These are phyloP conservation scores for Podospora pseudocomata DNA, from an alignment of 495 filamentous ascomycete genomes.

Conservation along the genomic window DNA sequence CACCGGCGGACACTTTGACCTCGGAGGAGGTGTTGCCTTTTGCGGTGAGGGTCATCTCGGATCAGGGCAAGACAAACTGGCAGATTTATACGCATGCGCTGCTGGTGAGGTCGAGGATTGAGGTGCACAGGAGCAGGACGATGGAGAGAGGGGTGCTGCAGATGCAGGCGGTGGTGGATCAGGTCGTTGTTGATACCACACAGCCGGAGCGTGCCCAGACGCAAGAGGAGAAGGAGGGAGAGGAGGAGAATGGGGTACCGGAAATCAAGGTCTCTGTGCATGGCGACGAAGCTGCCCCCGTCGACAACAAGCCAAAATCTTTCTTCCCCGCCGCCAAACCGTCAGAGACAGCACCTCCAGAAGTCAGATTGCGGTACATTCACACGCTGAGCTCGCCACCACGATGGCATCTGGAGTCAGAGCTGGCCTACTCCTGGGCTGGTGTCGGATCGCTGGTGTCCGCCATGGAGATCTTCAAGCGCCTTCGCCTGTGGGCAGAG, in stretches of 20 bases:
- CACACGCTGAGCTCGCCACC: conserved; percentile 79
- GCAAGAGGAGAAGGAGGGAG: conserved; percentile 17
- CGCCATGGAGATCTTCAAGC: conserved; percentile 93
- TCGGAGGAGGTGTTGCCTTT: conserved; percentile 90
- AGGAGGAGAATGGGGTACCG: conserved; percentile 32
- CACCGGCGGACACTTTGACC: conserved; percentile 77
- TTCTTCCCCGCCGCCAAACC: conserved; percentile 79
- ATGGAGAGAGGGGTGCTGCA: conserved; percentile 86
- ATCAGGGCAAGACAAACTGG: conserved; percentile 85
- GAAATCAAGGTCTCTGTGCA: conserved; percentile 37
- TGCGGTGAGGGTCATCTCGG: conserved; percentile 79
- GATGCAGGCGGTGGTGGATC: conserved; percentile 92
- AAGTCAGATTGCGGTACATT: conserved; percentile 75
- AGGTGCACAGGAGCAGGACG: conserved; percentile 79
- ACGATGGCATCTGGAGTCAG: conserved; percentile 89
- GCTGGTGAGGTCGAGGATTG: conserved; percentile 81
- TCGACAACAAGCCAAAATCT: conserved; percentile 51
- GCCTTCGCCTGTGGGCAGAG: conserved; percentile 93
- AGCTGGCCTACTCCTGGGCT: conserved; percentile 88
- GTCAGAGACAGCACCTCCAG: conserved; percentile 70
- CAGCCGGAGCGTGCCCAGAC: conserved; percentile 22
- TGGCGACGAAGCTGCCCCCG: conserved; percentile 12
- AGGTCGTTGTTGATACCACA: conserved; percentile 86
- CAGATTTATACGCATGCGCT: conserved; percentile 95
- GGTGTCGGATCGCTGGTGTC: conserved; percentile 80